These are phyloP conservation scores for Viola pubescens DNA, from an alignment of 441 rosid genomes.

Conservation along the genomic window DNA sequence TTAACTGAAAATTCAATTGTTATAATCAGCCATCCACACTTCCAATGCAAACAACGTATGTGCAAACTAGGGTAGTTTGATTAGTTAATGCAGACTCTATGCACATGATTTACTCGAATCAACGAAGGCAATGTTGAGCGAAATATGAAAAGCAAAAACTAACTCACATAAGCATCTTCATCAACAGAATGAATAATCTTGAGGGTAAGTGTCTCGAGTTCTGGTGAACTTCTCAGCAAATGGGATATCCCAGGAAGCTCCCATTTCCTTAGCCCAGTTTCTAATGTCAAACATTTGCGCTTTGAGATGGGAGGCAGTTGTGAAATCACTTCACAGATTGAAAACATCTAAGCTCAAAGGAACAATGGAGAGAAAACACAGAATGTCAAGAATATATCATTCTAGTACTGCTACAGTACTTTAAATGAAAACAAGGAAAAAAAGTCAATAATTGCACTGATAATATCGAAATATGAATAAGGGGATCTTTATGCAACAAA, in stretches of 20 bases:
- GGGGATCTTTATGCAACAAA: too few species aligned
- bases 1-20: neutral
- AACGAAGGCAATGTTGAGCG: neutral
- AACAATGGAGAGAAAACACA: too few species aligned
- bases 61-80: neutral
- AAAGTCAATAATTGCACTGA: too few species aligned
- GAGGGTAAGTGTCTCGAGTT: neutral
- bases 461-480: too few species aligned
- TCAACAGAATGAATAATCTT: neutral
- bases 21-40: neutral
- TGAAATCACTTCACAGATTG: neutral
- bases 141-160: neutral
- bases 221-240: neutral
- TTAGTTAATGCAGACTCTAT: too few species aligned
- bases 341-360: neutral
- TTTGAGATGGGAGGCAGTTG: neutral
- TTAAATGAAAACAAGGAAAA: too few species aligned
- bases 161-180: neutral
- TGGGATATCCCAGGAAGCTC: neutral
- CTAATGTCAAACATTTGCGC: neutral
- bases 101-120: too few species aligned
- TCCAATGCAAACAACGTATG: neutral
- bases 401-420: too few species aligned
- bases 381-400: too few species aligned
- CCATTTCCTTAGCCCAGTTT: neutral